Evolutionary conservation across 1,284 basidiomycete genomes (phyloP).

Genomic region (Melampsora americana): DNA sequence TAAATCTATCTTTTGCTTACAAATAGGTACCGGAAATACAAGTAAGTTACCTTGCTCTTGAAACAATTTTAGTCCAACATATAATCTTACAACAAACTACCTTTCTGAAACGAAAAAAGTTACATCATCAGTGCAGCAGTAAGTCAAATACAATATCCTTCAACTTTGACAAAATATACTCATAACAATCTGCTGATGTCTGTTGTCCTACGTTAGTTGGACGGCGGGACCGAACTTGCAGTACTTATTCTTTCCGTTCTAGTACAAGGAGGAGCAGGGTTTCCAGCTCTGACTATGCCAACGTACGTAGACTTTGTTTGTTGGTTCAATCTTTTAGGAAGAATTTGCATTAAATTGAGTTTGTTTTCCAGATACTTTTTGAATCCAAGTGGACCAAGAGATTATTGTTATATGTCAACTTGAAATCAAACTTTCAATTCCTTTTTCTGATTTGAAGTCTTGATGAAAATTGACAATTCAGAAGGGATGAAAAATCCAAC

Average conservation of each 20-base stretch:
- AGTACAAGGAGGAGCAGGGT: constrained; percentile 36
- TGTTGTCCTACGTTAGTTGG: constrained; percentile 8
- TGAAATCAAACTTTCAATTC: too few species aligned
- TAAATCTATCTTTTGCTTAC: background rate
- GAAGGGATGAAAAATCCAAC: too few species aligned
- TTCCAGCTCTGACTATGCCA: constrained; percentile 26
- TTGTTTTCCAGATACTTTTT: background rate
- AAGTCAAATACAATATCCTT: constrained; percentile 3
- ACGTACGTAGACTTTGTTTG: constrained; percentile 7
- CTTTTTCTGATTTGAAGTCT: too few species aligned
- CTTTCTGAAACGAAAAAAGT: background rate
- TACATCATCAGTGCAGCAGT: constrained; percentile 42
- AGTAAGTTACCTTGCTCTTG: background rate
- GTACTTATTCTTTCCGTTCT: constrained; percentile 17
- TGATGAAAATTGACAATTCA: too few species aligned
- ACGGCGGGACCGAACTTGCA: constrained; percentile 34
- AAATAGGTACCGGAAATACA: constrained; percentile 40
- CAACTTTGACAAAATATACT: background rate
- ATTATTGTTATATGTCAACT: constrained; percentile 1
- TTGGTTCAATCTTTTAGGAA: background rate
- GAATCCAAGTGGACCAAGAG: constrained; percentile 1
- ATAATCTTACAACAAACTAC: background rate
- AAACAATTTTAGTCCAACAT: background rate
- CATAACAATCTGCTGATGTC: background rate
- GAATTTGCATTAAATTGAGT: background rate